Evolutionary conservation across 306 rosid species (phyloP).

Genomic region (Trifolium dubium): DNA sequence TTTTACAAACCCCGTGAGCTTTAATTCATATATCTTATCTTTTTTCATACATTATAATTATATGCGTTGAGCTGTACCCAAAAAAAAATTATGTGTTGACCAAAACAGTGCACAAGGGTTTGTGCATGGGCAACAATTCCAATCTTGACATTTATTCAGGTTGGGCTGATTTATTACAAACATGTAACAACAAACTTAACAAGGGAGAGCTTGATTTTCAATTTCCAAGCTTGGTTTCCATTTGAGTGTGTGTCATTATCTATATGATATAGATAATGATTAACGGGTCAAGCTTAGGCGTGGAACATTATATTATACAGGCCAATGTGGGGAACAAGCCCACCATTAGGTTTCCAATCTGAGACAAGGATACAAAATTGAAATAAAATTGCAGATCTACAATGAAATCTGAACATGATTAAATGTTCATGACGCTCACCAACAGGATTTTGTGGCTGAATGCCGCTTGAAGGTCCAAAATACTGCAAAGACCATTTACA

Average conservation of each 20-base stretch:
- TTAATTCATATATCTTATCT: conserved; percentile 10
- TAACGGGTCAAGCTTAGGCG: conserved; percentile 40
- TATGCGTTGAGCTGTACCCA: background rate
- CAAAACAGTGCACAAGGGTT: conserved; percentile 9
- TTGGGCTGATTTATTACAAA: conserved; percentile 42
- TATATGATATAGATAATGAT: conserved; percentile 24
- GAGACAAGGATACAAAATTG: conserved; percentile 24
- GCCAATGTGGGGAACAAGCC: conserved; percentile 33
- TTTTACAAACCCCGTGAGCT: conserved; percentile 18
- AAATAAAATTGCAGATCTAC: conserved; percentile 36
- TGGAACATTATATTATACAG: conserved; percentile 35
- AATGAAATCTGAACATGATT: conserved; percentile 50
- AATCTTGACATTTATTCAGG: conserved; percentile 34
- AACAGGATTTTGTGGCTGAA: conserved; percentile 57
- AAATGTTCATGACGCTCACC: conserved; percentile 52
- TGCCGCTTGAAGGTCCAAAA: conserved; percentile 61
- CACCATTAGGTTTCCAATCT: conserved; percentile 36
- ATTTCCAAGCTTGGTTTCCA: conserved; percentile 36
- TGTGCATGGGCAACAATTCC: conserved; percentile 28
- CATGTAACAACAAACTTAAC: conserved; percentile 39
- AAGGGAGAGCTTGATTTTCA: conserved; percentile 35
- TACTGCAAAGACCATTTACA: conserved; percentile 63
- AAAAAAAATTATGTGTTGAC: no score
- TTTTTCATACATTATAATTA: conserved; percentile 4
- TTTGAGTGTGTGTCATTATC: conserved; percentile 33